Base-by-base conservation (phyloP, 192 early-diverging fungal species). In the Coemansia sp. region DNA sequence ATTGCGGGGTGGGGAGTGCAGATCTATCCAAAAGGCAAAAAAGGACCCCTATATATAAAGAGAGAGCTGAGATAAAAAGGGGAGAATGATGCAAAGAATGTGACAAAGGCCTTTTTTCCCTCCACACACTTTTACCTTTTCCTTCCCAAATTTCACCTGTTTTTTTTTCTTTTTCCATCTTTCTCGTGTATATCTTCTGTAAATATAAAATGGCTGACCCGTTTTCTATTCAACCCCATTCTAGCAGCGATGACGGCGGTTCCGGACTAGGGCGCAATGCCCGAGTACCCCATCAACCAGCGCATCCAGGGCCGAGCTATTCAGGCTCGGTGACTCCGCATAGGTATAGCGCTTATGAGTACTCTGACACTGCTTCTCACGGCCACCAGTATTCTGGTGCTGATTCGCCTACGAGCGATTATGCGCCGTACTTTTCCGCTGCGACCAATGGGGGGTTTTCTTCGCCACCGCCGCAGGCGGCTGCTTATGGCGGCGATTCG, bases 171-270 rank as follows among this genome's bases (percentile, higher is more conserved):
- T 0, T 37, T 23, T 21, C n/a, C n/a, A n/a, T 20, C 36, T 36
- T 10, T 36, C 1, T 58, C 16, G 28, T 35, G 3, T 26, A 34
- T 51, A 13, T 57, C 9, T 28, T 34, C 6, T 48, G 21, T 23
- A 31, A 31, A 55, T 31, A 55, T 55, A 36, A 37, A 18, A 37
- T 36, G 33, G 56, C 56, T 13, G 56, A 58, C 56, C 56, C 56
- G 18, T 58, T 58, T n/a, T 20, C 33, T 1, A 33, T 37, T 34
- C 56, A 37, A 31, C 16, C 56, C 9, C 56, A 58, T 34, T 21
- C 31, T 7, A 58, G 33, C 35, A 58, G 20, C 33, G 56, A 37
- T 21, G 35, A 58, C 20, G 16, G n/a, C n/a, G 43, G 43, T 9
- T 20, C 18, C 7, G 43, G 43, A n/a, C 43, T 34, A 34, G 33